phyloP scores from a whole-genome alignment of 2,329 filamentous ascomycete genomes.

The Paramyrothecium sp. region DNA sequence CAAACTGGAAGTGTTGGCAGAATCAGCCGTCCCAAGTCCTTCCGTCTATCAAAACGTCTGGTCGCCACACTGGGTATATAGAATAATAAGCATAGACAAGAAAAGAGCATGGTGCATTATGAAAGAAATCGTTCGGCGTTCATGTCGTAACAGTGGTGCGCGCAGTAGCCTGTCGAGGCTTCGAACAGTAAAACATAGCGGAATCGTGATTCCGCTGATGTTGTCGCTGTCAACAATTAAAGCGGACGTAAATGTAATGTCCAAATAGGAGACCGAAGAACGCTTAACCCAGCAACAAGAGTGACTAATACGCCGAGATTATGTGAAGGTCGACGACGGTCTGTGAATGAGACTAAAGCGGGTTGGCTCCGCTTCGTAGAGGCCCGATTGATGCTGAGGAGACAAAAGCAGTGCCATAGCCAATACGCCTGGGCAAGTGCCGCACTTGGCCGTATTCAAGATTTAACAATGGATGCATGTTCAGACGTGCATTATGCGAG shows the following conservation, averaged over 20 bases:
- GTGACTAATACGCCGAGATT: too few species aligned
- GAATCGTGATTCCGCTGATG: not conserved
- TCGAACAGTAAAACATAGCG: not conserved
- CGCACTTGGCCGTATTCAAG: constrained; percentile 22
- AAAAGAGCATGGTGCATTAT: not conserved
- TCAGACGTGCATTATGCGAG: constrained; percentile 19
- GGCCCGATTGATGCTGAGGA: too few species aligned
- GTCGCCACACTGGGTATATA: not conserved
- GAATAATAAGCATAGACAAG: not conserved
- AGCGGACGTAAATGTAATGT: too few species aligned
- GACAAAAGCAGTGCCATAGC: too few species aligned
- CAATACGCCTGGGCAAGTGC: constrained; percentile 26
- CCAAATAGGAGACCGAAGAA: too few species aligned
- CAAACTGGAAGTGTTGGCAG: not conserved
- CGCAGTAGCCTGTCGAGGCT: not conserved
- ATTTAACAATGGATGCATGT: constrained; percentile 7
- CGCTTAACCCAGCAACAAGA: too few species aligned
- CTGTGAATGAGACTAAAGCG: too few species aligned
- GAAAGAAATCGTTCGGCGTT: not conserved
- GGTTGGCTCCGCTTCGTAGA: too few species aligned
- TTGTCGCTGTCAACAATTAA: too few species aligned
- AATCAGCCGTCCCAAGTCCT: not conserved
- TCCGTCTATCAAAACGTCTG: not conserved
- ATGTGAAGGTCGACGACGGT: too few species aligned
- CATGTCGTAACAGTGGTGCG: not conserved